Conservation (phyloP, 2,329 filamentous ascomycete genomes). For the Colletotrichum lupini region DNA sequence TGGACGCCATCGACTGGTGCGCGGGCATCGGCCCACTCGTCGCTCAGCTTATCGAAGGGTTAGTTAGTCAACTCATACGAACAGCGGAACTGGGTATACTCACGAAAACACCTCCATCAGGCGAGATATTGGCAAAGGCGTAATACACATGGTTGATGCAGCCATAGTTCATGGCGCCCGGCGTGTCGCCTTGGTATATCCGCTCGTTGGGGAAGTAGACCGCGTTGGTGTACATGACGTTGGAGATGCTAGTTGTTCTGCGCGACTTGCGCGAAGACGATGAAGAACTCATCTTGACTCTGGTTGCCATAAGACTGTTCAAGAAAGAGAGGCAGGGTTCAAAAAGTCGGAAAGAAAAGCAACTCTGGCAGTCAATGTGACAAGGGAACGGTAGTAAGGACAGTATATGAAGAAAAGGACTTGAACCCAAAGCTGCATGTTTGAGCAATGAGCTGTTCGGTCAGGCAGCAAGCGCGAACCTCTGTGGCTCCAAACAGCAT, state of each 20-base stretch:
- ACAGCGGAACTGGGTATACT: constrained; percentile 46
- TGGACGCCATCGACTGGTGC: constrained; percentile 78
- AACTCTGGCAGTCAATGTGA: constrained; percentile 6
- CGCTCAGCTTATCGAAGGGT: constrained; percentile 69
- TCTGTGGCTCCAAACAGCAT: constrained; percentile 26
- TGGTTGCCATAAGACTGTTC: constrained; percentile 12
- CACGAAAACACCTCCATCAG: constrained; percentile 81
- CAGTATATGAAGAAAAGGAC: constrained; percentile 31
- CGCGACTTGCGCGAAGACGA: constrained; percentile 59
- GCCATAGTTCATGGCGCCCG: constrained; percentile 78
- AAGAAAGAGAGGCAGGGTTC: neutral
- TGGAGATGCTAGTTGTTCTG: constrained; percentile 56
- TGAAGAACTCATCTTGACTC: constrained; percentile 49
- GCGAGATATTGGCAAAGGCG: constrained; percentile 79
- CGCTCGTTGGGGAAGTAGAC: constrained; percentile 87
- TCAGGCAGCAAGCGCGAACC: constrained; percentile 36
- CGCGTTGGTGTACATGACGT: constrained; percentile 75
- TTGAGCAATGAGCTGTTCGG: constrained; percentile 28
- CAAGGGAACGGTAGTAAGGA: constrained; percentile 29
- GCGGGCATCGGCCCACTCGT: constrained; percentile 81
- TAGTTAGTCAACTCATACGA: constrained; percentile 18
- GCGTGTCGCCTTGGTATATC: constrained; percentile 78
- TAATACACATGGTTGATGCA: constrained; percentile 87
- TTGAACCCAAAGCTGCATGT: constrained; percentile 32
- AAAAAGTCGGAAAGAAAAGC: constrained; percentile 12